Evolutionary conservation across 805 yeast genomes (phyloP).

Genomic region (Monosporozyma solicola): DNA sequence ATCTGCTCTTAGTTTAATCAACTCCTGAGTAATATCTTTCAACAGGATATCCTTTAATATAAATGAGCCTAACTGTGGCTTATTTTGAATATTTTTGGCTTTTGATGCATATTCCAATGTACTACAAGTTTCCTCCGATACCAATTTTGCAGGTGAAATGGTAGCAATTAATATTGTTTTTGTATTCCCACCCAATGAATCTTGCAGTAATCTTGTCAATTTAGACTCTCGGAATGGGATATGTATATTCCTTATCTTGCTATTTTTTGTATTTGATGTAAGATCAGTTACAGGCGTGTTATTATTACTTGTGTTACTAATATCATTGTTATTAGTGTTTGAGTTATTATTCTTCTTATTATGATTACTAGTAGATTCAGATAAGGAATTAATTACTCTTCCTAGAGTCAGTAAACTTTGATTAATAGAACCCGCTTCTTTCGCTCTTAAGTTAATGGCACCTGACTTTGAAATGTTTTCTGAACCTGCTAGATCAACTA

Average conservation of each 20-base stretch:
- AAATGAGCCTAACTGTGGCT: constrained; percentile 56
- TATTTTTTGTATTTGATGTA: neutral
- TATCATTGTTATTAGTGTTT: neutral
- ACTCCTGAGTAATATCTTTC: constrained; percentile 41
- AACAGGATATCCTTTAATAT: constrained; percentile 43
- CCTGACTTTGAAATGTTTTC: constrained; percentile 87
- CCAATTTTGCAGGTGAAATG: constrained; percentile 69
- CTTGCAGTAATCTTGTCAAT: constrained; percentile 64
- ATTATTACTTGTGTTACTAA: neutral
- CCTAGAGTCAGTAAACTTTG: constrained; percentile 84
- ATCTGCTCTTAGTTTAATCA: constrained; percentile 46
- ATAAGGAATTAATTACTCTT: constrained; percentile 70
- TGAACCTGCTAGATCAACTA: constrained; percentile 93
- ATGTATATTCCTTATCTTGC: constrained; percentile 39
- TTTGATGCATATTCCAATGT: constrained; percentile 83
- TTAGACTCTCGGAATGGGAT: constrained; percentile 84
- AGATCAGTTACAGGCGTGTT: neutral
- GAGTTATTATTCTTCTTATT: neutral
- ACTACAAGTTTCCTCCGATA: constrained; percentile 73
- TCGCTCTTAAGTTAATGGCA: constrained; percentile 74
- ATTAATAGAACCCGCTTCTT: constrained; percentile 90
- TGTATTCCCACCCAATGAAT: constrained; percentile 80
- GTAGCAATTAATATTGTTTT: constrained; percentile 84
- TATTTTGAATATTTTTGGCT: constrained; percentile 71
- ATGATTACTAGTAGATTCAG: constrained; percentile 30